These are phyloP conservation scores for Pulveroboletus sp. DNA, from an alignment of 768 basidiomycete species.

Conservation along the genomic window DNA sequence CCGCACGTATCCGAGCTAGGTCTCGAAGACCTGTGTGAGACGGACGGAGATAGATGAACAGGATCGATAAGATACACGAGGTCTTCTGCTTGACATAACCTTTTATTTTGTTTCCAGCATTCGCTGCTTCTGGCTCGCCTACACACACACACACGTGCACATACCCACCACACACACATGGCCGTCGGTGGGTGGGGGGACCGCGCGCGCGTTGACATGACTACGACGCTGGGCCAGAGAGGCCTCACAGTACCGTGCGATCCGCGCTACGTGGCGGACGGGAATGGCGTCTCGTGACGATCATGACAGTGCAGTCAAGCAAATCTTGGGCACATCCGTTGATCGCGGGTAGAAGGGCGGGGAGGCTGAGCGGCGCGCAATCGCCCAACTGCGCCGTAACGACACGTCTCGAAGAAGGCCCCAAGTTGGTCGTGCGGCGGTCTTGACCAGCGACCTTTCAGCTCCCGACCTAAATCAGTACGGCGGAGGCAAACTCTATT, in stretches of 20 bases:
- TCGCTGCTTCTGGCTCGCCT: not conserved
- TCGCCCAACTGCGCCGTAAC: constrained; percentile 14
- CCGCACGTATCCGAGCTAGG: constrained; percentile 5
- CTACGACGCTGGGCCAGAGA: constrained; percentile 6
- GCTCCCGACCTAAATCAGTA: too few species aligned
- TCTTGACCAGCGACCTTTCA: not conserved
- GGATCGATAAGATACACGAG: constrained; percentile 21
- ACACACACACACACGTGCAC: too few species aligned
- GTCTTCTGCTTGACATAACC: not conserved
- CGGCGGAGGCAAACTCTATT: not conserved
- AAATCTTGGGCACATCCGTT: constrained; percentile 3
- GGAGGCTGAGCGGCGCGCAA: constrained; percentile 15
- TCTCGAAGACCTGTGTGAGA: constrained; percentile 10
- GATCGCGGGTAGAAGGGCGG: constrained; percentile 8
- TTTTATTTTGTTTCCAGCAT: not conserved
- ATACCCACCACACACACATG: too few species aligned
- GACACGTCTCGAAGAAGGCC: constrained; percentile 11
- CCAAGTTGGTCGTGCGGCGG: not conserved
- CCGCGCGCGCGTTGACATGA: constrained; percentile 16
- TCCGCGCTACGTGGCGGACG: not conserved
- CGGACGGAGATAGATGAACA: constrained; percentile 13
- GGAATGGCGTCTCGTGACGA: constrained; percentile 2
- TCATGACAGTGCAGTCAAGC: constrained; percentile 11
- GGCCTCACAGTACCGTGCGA: not conserved
- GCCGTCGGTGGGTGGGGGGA: not conserved